Evolutionary conservation across 768 basidiomycete genomes (phyloP).

Genomic region (Trametes maxima): DNA sequence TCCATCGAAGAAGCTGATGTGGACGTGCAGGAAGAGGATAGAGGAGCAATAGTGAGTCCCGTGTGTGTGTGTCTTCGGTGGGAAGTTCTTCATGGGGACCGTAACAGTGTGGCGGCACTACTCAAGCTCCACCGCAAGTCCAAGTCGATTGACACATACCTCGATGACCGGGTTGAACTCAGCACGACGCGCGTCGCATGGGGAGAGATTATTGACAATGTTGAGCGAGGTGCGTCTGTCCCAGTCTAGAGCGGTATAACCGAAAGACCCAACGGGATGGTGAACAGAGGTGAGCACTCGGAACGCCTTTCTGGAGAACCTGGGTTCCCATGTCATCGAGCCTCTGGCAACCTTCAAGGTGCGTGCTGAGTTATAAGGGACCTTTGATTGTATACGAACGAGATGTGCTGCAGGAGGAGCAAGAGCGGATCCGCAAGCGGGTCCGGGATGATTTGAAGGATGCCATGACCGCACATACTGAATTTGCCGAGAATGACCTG

Average conservation of each 20-base stretch:
- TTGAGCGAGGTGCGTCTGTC: constrained; percentile 67
- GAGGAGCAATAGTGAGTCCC: constrained; percentile 80
- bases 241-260: background rate
- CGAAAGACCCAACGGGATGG: background rate
- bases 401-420: constrained; percentile 65
- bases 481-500: constrained; percentile 77
- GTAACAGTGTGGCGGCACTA: constrained; percentile 69
- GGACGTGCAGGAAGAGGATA: constrained; percentile 63
- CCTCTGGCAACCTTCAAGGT: constrained; percentile 72
- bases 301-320: constrained; percentile 73
- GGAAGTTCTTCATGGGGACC: background rate
- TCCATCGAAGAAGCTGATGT: constrained; percentile 19
- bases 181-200: constrained; percentile 73
- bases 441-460: constrained; percentile 91
- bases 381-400: background rate
- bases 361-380: constrained; percentile 6
- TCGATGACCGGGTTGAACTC: constrained; percentile 72
- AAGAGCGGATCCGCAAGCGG: constrained; percentile 88
- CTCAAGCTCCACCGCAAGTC: constrained; percentile 71
- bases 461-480: constrained; percentile 73
- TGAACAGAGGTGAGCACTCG: constrained; percentile 76
- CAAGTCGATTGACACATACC: constrained; percentile 64
- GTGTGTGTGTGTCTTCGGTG: background rate
- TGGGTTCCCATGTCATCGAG: constrained; percentile 72
- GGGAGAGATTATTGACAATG: constrained; percentile 82